These are phyloP conservation scores for Usnea hakonensis DNA, from an alignment of 495 filamentous ascomycete genomes.

Conservation along the genomic window DNA sequence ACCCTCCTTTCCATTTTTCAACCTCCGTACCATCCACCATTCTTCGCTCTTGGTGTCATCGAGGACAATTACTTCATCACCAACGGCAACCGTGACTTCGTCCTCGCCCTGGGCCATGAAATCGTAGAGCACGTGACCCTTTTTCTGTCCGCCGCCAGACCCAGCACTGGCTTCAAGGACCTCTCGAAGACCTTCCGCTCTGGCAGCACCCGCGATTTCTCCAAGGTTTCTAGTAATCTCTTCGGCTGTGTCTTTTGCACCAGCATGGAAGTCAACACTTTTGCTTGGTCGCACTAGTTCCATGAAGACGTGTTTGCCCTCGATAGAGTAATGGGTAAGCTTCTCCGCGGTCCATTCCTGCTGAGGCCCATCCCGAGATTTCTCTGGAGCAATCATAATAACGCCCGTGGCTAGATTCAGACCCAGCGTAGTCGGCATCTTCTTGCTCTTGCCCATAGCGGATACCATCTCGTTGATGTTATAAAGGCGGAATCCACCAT, in stretches of 20 bases:
- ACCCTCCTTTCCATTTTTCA: slow-evolving; percentile 90
- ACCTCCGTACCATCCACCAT: slow-evolving; percentile 91
- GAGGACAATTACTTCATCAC: slow-evolving; percentile 83
- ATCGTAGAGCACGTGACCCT: slow-evolving; percentile 81
- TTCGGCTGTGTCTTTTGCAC: slow-evolving; percentile 90
- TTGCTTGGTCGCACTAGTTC: slow-evolving; percentile 86
- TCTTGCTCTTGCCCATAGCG: slow-evolving; percentile 90
- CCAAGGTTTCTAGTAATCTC: slow-evolving; percentile 85
- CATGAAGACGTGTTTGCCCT: slow-evolving; percentile 96
- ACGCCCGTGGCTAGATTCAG: slow-evolving; percentile 79
- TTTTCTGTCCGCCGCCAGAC: slow-evolving; percentile 56
- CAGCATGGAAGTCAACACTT: slow-evolving; percentile 93
- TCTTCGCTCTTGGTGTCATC: slow-evolving; percentile 91
- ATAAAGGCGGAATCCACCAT: slow-evolving; percentile 82
- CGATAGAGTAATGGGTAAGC: slow-evolving; percentile 88
- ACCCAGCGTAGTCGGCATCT: slow-evolving; percentile 90
- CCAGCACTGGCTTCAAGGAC: slow-evolving; percentile 68
- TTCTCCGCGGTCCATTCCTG: slow-evolving; percentile 93
- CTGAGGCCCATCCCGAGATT: slow-evolving; percentile 62
- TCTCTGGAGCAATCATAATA: slow-evolving; percentile 88
- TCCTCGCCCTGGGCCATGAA: slow-evolving; percentile 95
- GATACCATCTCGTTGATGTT: slow-evolving; percentile 96
- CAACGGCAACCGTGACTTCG: slow-evolving; percentile 84
- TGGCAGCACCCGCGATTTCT: slow-evolving; percentile 77
- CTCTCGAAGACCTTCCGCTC: slow-evolving; percentile 77